phyloP scores from a whole-genome alignment of 1,139 yeast species.

The Hyphopichia khmerensis region DNA sequence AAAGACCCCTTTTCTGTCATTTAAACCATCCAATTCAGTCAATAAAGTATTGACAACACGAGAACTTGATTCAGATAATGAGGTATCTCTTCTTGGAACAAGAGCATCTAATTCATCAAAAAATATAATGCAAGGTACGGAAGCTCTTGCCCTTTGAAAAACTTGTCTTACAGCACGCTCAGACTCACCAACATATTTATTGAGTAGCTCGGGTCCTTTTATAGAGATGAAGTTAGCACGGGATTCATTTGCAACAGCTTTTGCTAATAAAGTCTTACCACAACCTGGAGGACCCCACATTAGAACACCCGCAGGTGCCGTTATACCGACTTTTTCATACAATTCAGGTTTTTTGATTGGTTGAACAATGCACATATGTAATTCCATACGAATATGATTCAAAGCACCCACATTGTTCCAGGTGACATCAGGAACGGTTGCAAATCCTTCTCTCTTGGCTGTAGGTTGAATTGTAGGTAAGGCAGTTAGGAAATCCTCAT shows the following conservation, averaged over 20 bases:
- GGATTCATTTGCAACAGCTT: constrained; percentile 97
- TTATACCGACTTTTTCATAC: constrained; percentile 86
- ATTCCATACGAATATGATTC: constrained; percentile 73
- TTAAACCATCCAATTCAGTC: constrained; percentile 92
- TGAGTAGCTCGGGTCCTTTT: constrained; percentile 90
- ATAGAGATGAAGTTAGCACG: constrained; percentile 93
- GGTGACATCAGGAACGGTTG: constrained; percentile 96
- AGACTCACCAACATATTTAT: constrained; percentile 95
- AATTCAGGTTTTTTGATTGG: constrained; percentile 93
- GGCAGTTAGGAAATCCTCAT: constrained; percentile 79
- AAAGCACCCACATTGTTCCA: constrained; percentile 97
- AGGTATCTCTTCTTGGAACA: constrained; percentile 89
- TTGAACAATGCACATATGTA: constrained; percentile 96
- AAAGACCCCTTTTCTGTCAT: constrained; percentile 87
- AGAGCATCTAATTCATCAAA: constrained; percentile 96
- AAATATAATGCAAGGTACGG: constrained; percentile 92
- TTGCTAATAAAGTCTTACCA: constrained; percentile 93
- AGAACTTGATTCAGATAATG: constrained; percentile 85
- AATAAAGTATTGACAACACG: constrained; percentile 91
- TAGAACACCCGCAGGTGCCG: constrained; percentile 95
- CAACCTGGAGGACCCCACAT: constrained; percentile 99
- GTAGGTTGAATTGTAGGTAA: constrained; percentile 95
- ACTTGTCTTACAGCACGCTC: constrained; percentile 95
- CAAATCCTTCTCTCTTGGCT: constrained; percentile 97
- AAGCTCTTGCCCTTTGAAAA: constrained; percentile 89